phyloP scores from a whole-genome alignment of 225 moss, liverwort and hornwort species.

The Rhytidiadelphus loreus region DNA sequence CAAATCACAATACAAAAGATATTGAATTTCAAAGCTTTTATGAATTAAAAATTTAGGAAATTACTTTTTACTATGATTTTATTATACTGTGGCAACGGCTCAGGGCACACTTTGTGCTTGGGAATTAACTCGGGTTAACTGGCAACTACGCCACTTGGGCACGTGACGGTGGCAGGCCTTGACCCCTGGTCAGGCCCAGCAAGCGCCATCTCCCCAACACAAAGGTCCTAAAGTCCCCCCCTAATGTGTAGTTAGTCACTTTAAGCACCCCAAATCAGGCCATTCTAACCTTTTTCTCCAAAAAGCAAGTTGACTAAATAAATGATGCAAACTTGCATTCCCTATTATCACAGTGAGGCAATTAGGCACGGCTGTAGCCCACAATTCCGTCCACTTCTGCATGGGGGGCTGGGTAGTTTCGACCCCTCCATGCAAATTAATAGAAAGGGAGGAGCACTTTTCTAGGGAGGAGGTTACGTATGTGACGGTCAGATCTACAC shows the following conservation, averaged over 20 bases:
- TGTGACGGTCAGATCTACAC: no score
- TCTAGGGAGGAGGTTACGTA: neutral
- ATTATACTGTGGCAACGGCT: no score
- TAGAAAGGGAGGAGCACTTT: neutral
- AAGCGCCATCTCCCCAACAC: neutral
- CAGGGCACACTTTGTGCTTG: no score
- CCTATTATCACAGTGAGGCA: neutral
- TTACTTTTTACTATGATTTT: no score
- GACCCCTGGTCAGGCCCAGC: neutral
- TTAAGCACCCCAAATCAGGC: neutral
- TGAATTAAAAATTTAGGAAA: no score
- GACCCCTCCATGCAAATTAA: neutral
- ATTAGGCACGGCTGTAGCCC: neutral
- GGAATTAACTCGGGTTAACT: neutral
- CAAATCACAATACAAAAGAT: rapidly evolving
- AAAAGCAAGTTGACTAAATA: neutral
- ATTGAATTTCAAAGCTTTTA: neutral
- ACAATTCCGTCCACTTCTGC: neutral
- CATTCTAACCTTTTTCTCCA: neutral
- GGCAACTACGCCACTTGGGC: neutral
- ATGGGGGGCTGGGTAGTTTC: neutral
- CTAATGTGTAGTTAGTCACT: neutral
- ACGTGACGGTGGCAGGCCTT: neutral
- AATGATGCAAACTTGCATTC: neutral
- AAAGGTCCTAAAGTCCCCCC: neutral